These are phyloP conservation scores for Cylindrodendrum hubeiense DNA, from an alignment of 2,329 filamentous ascomycete genomes.

Conservation along the genomic window DNA sequence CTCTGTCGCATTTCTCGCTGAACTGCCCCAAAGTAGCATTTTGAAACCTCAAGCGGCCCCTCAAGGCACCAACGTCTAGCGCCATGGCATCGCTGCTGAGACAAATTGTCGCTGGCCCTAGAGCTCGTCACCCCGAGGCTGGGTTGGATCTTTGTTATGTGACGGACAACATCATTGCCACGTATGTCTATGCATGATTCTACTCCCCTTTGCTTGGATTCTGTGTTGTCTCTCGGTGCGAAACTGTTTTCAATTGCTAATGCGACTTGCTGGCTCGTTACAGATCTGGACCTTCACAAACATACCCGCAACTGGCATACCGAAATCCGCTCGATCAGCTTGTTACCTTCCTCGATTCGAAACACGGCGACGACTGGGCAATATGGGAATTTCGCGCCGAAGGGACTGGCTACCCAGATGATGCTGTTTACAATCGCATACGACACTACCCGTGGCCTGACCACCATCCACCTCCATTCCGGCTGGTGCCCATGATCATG, in stretches of 20 bases:
- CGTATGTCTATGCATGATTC: constrained; percentile 54
- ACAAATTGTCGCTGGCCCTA: constrained; percentile 90
- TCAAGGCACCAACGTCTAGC: not conserved
- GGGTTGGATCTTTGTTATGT: constrained; percentile 97
- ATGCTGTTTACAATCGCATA: constrained; percentile 86
- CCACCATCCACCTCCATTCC: constrained; percentile 95
- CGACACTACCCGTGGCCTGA: constrained; percentile 97
- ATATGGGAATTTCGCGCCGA: constrained; percentile 99
- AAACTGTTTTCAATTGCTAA: constrained; percentile 27
- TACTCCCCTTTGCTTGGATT: not conserved
- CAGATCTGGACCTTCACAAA: constrained; percentile 90
- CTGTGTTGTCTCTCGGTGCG: not conserved
- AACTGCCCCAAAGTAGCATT: not conserved
- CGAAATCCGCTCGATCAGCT: constrained; percentile 92
- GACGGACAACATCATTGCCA: constrained; percentile 80
- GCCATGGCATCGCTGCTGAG: constrained; percentile 82
- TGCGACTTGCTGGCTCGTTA: constrained; percentile 38
- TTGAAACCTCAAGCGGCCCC: not conserved
- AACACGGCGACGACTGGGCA: constrained; percentile 87
- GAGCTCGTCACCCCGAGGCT: constrained; percentile 86
- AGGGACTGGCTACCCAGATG: constrained; percentile 94
- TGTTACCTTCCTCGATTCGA: constrained; percentile 87
- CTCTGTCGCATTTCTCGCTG: not conserved
- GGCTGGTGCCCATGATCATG: constrained; percentile 88
- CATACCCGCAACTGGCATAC: constrained; percentile 92